Base-by-base conservation (phyloP, 208 protist species). In the Entamoeba nuttalli region DNA sequence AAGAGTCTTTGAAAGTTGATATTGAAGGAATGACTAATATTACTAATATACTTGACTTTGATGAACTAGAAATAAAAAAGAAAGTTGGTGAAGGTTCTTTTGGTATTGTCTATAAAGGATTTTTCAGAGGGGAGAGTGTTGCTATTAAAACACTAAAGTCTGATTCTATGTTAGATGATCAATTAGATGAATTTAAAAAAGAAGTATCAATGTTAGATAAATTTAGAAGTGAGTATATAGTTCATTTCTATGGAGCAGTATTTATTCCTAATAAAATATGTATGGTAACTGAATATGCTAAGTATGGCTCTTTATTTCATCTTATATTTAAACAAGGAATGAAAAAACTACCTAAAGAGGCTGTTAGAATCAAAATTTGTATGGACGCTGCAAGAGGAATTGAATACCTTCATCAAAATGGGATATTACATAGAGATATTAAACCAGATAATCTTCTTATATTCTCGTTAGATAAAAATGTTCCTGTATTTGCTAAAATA, bases 221-320 rank as follows among this genome's bases (percentile, higher is more conserved):
- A 44, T 51, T 97, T 44, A 62, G 96, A 52, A 96, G 97, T 94
- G 96, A 96, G 21, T 97, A 97, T 53, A 96, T 97, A 17, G 69
- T 97, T 14, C 96, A 97, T 17, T 96, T 97, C 57, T 97, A 97
- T 96, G 97, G 96, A 41, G 97, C 96, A 7, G 97, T 96, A 30
- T 97, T 96, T 7, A 30, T 95, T 44, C 94, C 96, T 52, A 95
- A 95, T 48, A 96, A 97, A 51, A 57, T 97, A 15, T 95, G 94
- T 52, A 95, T 97, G 41, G 94, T 97, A 1, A 97, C 96, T 2
- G 97, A 97, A 94, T 97, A 95, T 93, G 51, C 97, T 17, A 41
- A 93, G 35, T 62, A 53, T 50, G 96, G 96, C 5, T 95, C 73
- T 44, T 52, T 96, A 15, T 19, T 30, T 4, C 44, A 96, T 95